Evolutionary conservation across 257 asterid genomes (phyloP).

Genomic region (Ligustrum vulgare): DNA sequence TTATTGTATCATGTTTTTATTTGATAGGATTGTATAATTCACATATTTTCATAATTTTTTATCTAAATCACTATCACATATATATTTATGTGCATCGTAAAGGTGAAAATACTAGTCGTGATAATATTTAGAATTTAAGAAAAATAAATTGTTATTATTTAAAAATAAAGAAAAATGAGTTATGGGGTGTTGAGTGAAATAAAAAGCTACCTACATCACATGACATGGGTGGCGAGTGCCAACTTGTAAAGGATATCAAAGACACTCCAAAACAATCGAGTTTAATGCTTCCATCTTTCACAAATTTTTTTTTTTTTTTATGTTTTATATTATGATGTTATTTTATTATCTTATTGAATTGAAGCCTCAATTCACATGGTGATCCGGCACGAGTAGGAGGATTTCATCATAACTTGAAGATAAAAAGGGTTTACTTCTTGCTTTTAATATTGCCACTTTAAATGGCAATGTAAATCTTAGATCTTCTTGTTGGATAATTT

Average conservation of each 20-base stretch:
- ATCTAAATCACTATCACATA: no score
- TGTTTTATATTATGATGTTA: background rate
- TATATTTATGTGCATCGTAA: no score
- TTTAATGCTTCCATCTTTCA: background rate
- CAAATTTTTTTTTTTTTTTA: background rate
- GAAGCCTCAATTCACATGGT: slow-evolving; percentile 31
- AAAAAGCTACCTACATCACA: slow-evolving; percentile 52
- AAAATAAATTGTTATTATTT: no score
- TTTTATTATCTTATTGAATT: background rate
- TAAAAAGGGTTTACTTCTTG: background rate
- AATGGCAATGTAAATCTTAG: no score
- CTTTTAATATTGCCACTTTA: no score
- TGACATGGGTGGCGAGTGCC: slow-evolving; percentile 32
- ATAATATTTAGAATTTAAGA: no score
- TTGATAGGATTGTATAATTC: no score
- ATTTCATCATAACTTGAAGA: slow-evolving; percentile 21
- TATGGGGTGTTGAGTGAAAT: background rate
- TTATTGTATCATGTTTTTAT: no score
- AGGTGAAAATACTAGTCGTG: no score
- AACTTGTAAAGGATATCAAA: slow-evolving; percentile 28
- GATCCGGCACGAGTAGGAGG: slow-evolving; percentile 10
- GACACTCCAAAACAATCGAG: slow-evolving; percentile 25
- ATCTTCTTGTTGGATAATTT: no score
- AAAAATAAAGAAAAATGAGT: no score
- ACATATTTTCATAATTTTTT: no score